A percentile compares a stretch with the other conserved stretches of the same genome.
Evolutionary conservation across 768 basidiomycete genomes (phyloP).

Genomic region (Tricholoma sp.): DNA sequence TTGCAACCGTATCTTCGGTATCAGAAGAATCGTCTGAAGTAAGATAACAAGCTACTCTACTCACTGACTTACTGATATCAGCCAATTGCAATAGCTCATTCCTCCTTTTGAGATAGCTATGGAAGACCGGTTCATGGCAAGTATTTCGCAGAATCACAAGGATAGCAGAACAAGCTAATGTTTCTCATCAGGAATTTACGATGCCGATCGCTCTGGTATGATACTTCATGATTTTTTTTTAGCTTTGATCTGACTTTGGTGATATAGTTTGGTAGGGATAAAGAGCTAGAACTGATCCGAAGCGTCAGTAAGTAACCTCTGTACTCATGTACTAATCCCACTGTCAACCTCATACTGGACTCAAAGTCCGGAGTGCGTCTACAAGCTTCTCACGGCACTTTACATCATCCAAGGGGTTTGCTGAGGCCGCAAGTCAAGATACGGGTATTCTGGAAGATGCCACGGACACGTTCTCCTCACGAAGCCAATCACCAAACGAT

Average conservation of each 20-base stretch:
- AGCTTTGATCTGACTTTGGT: constrained; percentile 1
- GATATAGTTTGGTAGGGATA: constrained; percentile 61
- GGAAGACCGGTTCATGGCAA: constrained; percentile 61
- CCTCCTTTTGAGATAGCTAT: constrained; percentile 60
- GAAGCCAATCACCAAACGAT: constrained; percentile 33
- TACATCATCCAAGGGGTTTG: constrained; percentile 36
- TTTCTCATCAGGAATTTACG: constrained; percentile 51
- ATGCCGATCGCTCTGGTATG: constrained; percentile 60
- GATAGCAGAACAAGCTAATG: not conserved
- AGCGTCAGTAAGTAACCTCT: constrained; percentile 49
- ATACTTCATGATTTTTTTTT: not conserved
- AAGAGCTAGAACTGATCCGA: constrained; percentile 62
- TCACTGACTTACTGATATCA: not conserved
- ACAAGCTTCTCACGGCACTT: constrained; percentile 58
- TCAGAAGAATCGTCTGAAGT: constrained; percentile 58
- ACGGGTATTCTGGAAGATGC: constrained; percentile 31
- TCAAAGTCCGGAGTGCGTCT: constrained; percentile 41
- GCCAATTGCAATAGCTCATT: constrained; percentile 44
- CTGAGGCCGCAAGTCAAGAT: constrained; percentile 27
- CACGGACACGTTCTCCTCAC: constrained; percentile 39
- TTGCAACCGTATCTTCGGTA: constrained; percentile 51
- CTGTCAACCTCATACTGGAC: not conserved
- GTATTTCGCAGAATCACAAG: constrained; percentile 7
- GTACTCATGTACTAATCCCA: not conserved
- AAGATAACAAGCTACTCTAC: not conserved